Conservation (phyloP, 2,329 filamentous ascomycete genomes). For the Allantophomopsis cytisporea region DNA sequence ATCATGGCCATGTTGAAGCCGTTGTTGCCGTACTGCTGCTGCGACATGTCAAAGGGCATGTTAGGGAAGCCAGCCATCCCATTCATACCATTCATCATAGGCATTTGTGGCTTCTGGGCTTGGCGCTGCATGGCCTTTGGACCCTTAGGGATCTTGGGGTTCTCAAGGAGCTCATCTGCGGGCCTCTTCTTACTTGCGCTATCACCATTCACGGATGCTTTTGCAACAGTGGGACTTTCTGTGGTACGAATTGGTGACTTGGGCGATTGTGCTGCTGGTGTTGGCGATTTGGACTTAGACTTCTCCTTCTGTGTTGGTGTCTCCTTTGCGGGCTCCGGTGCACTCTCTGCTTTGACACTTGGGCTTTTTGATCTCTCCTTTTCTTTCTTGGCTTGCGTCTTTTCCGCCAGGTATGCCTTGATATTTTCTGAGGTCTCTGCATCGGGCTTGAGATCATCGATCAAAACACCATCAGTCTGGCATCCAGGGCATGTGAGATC, state of each 20-base stretch:
- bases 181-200: conserved; percentile 48
- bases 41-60: conserved; percentile 4
- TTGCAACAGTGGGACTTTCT: conserved; percentile 17
- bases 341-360: conserved; percentile 17
- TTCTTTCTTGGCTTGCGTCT: conserved; percentile 26
- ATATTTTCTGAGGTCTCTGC: conserved; percentile 68
- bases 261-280: conserved; percentile 13
- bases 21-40: conserved; percentile 12
- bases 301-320: conserved; percentile 17
- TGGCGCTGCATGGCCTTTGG: conserved; percentile 50
- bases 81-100: conserved; percentile 31
- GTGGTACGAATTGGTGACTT: conserved; percentile 16
- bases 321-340: conserved; percentile 17
- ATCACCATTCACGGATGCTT: conserved; percentile 16
- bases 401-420: conserved; percentile 54
- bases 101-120: conserved; percentile 27
- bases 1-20: conserved; percentile 19
- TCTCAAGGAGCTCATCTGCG: conserved; percentile 58
- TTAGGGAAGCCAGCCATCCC: conserved; percentile 17
- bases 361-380: conserved; percentile 33
- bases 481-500: conserved; percentile 94
- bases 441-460: conserved; percentile 81
- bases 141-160: conserved; percentile 50
- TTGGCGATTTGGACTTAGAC: conserved; percentile 14
- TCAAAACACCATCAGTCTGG: conserved; percentile 77